Evolutionary conservation across 176 grass and related monocot species (phyloP).

Genomic region (Dactylis glomerata): DNA sequence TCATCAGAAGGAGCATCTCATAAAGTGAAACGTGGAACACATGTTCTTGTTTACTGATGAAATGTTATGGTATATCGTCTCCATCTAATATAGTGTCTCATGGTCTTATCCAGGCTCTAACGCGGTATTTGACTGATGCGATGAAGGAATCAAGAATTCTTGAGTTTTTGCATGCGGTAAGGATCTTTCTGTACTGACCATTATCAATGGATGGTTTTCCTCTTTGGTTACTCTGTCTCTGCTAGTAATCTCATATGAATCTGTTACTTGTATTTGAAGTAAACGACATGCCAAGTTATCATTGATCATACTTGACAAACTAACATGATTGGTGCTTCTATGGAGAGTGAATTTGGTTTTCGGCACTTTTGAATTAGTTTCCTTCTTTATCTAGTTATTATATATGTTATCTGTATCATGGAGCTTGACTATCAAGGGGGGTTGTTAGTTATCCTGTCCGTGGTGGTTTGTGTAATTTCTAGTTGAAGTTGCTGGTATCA

Average conservation of each 20-base stretch:
- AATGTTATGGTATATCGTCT: background rate
- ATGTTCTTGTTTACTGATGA: background rate
- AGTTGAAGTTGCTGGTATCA: background rate
- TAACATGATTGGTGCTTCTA: background rate
- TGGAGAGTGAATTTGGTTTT: background rate
- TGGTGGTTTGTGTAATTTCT: background rate
- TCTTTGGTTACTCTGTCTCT: background rate
- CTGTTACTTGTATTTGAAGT: constrained; percentile 2
- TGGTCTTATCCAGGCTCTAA: constrained; percentile 54
- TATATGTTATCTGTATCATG: background rate
- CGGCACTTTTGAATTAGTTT: background rate
- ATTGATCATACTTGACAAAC: background rate
- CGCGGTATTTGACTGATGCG: constrained; percentile 61
- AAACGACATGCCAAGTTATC: too few relatives aligned
- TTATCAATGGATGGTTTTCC: constrained; percentile 7
- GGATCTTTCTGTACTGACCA: background rate
- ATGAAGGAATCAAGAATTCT: constrained; percentile 78
- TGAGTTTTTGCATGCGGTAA: constrained; percentile 69
- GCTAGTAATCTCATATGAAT: background rate
- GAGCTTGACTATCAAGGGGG: background rate
- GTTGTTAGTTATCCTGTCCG: background rate
- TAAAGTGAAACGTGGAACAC: constrained; percentile 12
- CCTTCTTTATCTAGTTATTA: constrained; percentile 16
- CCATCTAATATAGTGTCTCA: constrained; percentile 22
- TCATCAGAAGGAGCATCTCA: background rate